Conservation (phyloP, 306 rosid species). For the Casuarina glauca region DNA sequence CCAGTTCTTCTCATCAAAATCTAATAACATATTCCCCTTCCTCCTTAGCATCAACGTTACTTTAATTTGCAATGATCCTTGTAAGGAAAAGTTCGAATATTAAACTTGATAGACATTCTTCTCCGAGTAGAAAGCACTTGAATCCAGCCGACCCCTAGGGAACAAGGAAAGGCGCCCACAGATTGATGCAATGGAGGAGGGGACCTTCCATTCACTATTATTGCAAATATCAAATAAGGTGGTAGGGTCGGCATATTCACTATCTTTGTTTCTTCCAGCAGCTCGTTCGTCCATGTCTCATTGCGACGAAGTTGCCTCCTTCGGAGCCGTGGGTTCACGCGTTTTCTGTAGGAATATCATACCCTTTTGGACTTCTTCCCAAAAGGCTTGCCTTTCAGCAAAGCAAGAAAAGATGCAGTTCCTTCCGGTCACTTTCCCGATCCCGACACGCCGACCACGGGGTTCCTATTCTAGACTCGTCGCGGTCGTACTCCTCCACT, state of each 20-base stretch:
- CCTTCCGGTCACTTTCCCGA: not conserved
- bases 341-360: not conserved
- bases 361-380: not conserved
- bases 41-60: not conserved
- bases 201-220: not conserved
- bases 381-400: not conserved
- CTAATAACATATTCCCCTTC: too few relatives aligned
- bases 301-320: not conserved
- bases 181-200: not conserved
- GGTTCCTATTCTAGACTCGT: slow-evolving; percentile 5
- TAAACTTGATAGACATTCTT: too few relatives aligned
- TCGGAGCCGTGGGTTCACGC: not conserved
- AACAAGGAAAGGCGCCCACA: not conserved
- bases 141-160: not conserved
- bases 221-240: not conserved
- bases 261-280: not conserved
- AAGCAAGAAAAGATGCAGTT: not conserved
- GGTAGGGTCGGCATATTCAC: slow-evolving; percentile 1
- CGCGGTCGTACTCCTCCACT: not conserved
- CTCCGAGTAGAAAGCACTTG: not conserved
- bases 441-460: slow-evolving; percentile 23
- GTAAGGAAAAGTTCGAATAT: not conserved
- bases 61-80: not conserved
- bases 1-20: too few relatives aligned
- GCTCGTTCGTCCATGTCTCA: not conserved